phyloP scores from a whole-genome alignment of 2,329 filamentous ascomycete genomes.

The Botrytis galanthina region DNA sequence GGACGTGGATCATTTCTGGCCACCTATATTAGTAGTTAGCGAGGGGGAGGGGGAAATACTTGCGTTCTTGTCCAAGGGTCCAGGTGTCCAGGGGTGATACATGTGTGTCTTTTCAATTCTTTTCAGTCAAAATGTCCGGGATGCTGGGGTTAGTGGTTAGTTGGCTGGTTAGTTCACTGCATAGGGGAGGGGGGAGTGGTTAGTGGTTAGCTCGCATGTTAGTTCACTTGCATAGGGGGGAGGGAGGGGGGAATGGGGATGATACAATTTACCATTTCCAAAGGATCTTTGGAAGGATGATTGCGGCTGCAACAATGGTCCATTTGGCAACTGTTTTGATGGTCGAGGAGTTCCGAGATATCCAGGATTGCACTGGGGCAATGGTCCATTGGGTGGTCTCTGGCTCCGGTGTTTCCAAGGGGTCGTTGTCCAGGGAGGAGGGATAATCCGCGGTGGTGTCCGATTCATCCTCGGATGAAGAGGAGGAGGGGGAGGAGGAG shows the following conservation, averaged over 20 bases:
- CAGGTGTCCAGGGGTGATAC: neutral
- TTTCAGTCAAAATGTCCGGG: neutral
- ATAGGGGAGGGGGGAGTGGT: neutral
- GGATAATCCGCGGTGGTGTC: neutral
- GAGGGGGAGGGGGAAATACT: neutral
- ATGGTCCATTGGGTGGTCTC: neutral
- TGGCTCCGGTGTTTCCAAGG: neutral
- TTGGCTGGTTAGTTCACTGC: neutral
- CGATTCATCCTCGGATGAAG: neutral
- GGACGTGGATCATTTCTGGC: slow-evolving; percentile 13
- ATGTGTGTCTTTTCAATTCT: neutral
- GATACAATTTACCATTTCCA: neutral
- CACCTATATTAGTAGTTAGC: neutral
- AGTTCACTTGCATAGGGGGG: neutral
- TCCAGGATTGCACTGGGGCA: slow-evolving; percentile 4
- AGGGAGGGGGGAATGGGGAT: too few relatives aligned
- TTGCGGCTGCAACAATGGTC: slow-evolving; percentile 8
- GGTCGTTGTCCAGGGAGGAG: neutral
- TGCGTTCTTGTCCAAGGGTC: neutral
- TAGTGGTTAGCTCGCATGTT: neutral
- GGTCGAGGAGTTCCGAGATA: neutral
- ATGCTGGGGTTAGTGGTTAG: neutral
- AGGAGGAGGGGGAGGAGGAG: neutral
- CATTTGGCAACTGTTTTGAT: neutral
- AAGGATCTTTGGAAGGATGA: slow-evolving; percentile 6